These are phyloP conservation scores for Pseudogymnoascus sp. DNA, from an alignment of 2,329 filamentous ascomycete species.

Conservation along the genomic window DNA sequence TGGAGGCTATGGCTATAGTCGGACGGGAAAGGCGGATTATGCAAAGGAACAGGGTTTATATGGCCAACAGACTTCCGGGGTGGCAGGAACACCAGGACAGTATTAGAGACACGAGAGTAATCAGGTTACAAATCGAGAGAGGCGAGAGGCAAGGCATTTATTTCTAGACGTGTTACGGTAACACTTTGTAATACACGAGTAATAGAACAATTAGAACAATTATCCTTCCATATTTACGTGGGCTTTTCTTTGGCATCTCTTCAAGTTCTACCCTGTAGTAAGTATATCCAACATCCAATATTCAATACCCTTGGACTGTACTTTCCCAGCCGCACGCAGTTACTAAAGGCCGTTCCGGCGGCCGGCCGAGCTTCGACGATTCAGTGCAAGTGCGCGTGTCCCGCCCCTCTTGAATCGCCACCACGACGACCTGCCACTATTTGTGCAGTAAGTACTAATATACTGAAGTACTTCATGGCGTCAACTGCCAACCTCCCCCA, in stretches of 20 bases:
- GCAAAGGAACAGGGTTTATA: slow-evolving; percentile 6
- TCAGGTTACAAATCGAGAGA: not conserved
- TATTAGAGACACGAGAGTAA: not conserved
- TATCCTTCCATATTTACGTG: not conserved
- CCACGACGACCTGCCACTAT: not conserved
- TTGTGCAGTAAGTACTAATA: not conserved
- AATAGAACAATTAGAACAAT: not conserved
- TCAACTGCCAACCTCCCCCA: slow-evolving; percentile 8
- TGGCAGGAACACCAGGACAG: slow-evolving; percentile 2
- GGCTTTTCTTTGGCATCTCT: not conserved
- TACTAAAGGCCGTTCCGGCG: not conserved
- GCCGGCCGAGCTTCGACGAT: not conserved
- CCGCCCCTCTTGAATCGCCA: slow-evolving; percentile 2
- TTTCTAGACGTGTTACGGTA: not conserved
- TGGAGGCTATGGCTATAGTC: slow-evolving; percentile 4
- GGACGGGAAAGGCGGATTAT: slow-evolving; percentile 1
- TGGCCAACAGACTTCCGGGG: not conserved
- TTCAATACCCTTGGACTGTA: not conserved
- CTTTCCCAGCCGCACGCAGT: not conserved
- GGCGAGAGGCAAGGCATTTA: not conserved
- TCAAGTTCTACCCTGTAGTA: not conserved
- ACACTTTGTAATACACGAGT: not conserved
- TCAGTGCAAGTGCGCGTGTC: not conserved
- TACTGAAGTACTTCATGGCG: slow-evolving; percentile 5
- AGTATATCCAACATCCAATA: not conserved